Conservation (phyloP, 2,329 filamentous ascomycete genomes). For the Aspergillus chevalieri region DNA sequence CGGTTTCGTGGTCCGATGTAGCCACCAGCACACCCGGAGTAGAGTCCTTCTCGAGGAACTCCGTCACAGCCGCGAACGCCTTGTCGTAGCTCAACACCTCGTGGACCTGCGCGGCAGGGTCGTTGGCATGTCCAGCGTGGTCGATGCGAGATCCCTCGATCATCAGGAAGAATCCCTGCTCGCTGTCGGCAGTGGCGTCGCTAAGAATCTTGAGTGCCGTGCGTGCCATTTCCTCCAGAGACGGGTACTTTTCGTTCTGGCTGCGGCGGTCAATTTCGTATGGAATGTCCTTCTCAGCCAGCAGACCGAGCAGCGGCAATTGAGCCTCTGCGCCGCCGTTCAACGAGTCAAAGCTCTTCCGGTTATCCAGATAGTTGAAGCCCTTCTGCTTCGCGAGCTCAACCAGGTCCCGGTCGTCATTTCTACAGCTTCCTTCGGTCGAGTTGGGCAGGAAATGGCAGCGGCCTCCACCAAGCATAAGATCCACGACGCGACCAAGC, state of each 20-base stretch:
- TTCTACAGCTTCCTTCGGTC: slow-evolving; percentile 72
- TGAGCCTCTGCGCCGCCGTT: slow-evolving; percentile 59
- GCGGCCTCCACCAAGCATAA: slow-evolving; percentile 86
- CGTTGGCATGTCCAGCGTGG: slow-evolving; percentile 82
- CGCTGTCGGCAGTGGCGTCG: slow-evolving; percentile 71
- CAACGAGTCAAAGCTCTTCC: slow-evolving; percentile 69
- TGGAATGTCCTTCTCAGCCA: slow-evolving; percentile 75
- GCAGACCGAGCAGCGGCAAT: slow-evolving; percentile 80
- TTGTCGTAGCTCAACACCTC: slow-evolving; percentile 95
- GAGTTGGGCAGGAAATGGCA: slow-evolving; percentile 89
- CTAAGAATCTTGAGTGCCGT: slow-evolving; percentile 75
- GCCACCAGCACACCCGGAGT: slow-evolving; percentile 72
- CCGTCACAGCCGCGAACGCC: slow-evolving; percentile 72
- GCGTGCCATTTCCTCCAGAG: slow-evolving; percentile 81
- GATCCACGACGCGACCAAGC: slow-evolving; percentile 77
- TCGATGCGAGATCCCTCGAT: slow-evolving; percentile 96
- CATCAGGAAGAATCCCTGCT: slow-evolving; percentile 97
- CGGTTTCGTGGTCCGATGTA: slow-evolving; percentile 95
- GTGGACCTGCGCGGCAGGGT: slow-evolving; percentile 75
- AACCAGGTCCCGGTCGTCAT: slow-evolving; percentile 70
- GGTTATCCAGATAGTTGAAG: slow-evolving; percentile 70
- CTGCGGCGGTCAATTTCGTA: slow-evolving; percentile 87
- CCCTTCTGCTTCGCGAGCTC: slow-evolving; percentile 68
- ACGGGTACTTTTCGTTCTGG: slow-evolving; percentile 74
- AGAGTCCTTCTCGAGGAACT: slow-evolving; percentile 72